phyloP scores from a whole-genome alignment of 1,139 yeast genomes.

The Yarrowia galli region DNA sequence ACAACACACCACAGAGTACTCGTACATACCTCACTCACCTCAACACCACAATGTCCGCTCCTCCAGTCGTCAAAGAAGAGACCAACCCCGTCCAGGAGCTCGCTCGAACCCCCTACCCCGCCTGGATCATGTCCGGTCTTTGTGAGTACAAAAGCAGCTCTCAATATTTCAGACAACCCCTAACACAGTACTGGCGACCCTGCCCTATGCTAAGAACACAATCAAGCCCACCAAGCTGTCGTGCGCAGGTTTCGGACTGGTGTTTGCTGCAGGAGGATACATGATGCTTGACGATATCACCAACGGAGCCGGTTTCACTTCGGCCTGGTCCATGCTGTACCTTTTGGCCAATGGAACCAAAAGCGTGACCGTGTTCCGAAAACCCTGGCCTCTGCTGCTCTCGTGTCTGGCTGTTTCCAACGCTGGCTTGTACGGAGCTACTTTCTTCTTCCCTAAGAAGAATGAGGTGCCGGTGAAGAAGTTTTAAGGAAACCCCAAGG shows the following conservation, averaged over 20 bases:
- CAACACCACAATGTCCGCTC: constrained; percentile 8
- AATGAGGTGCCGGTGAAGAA: background rate
- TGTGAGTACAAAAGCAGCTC: constrained; percentile 4
- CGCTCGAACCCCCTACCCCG: constrained; percentile 39
- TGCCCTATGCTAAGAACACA: constrained; percentile 46
- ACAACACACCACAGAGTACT: background rate
- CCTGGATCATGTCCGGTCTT: constrained; percentile 38
- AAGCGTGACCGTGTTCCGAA: constrained; percentile 55
- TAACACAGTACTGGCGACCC: constrained; percentile 45
- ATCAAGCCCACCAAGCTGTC: constrained; percentile 58
- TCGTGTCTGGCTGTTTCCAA: constrained; percentile 67
- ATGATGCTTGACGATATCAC: constrained; percentile 79
- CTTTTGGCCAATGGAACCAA: constrained; percentile 71
- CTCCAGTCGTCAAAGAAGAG: background rate
- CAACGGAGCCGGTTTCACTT: constrained; percentile 84
- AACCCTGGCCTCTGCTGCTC: constrained; percentile 65
- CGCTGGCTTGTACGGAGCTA: constrained; percentile 70
- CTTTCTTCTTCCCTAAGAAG: constrained; percentile 58
- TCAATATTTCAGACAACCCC: background rate
- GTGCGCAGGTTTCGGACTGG: constrained; percentile 68
- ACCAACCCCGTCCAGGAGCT: constrained; percentile 35
- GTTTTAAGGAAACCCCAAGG: background rate
- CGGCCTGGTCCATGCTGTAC: constrained; percentile 85
- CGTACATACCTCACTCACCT: no score
- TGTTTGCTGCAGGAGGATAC: constrained; percentile 77